A percentile compares a stretch with the other conserved stretches of the same genome.
These are phyloP conservation scores for Xylariales sp. DNA, from an alignment of 2,329 filamentous ascomycete species.

Conservation along the genomic window DNA sequence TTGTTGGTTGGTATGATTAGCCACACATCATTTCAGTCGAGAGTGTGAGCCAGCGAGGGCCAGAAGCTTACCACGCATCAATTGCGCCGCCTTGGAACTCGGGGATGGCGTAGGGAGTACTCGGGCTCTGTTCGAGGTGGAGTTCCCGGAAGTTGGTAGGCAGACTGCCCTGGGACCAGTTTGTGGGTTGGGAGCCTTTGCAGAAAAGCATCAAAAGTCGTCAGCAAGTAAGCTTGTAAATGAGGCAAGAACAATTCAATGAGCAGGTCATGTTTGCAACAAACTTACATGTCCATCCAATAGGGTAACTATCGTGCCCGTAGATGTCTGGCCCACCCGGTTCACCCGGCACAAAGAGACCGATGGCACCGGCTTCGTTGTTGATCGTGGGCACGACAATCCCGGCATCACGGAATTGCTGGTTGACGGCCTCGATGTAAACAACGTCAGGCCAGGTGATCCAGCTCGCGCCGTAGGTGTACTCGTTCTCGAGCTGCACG, in stretches of 20 bases:
- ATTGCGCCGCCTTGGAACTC: constrained; percentile 68
- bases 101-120: constrained; percentile 48
- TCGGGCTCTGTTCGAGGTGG: constrained; percentile 58
- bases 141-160: constrained; percentile 50
- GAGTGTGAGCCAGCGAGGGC: too few relatives aligned
- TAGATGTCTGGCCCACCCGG: constrained; percentile 34
- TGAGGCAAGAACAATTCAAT: too few relatives aligned
- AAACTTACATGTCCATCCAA: constrained; percentile 36
- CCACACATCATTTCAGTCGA: neutral
- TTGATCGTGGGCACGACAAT: constrained; percentile 71
- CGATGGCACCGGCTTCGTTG: constrained; percentile 63
- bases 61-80: constrained; percentile 58
- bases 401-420: constrained; percentile 63
- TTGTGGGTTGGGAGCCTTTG: constrained; percentile 33
- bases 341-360: constrained; percentile 61
- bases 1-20: neutral
- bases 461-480: constrained; percentile 46
- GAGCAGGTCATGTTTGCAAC: too few relatives aligned
- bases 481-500: constrained; percentile 80
- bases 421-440: constrained; percentile 68
- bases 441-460: constrained; percentile 58
- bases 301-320: constrained; percentile 36
- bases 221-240: neutral
- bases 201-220: neutral
- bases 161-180: constrained; percentile 54